Conservation (phyloP, 495 filamentous ascomycete species). For the Aspergillus bertholletiae region DNA sequence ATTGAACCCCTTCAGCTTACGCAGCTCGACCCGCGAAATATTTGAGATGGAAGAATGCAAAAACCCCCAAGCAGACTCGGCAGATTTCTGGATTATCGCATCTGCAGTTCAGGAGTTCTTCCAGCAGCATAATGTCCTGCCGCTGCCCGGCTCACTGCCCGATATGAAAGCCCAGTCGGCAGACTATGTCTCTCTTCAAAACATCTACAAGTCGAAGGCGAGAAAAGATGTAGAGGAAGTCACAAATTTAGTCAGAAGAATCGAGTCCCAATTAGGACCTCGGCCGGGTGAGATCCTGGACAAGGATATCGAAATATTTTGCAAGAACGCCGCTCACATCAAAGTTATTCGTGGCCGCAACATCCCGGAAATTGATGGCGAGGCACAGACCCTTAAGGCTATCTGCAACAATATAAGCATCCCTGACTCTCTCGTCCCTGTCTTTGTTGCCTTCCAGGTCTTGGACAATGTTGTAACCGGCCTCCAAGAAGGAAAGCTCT, state of each 20-base stretch:
- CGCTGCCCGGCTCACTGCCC: slow-evolving; percentile 81
- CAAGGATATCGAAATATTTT: slow-evolving; percentile 86
- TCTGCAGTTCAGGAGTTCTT: slow-evolving; percentile 76
- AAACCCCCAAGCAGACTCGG: slow-evolving; percentile 36
- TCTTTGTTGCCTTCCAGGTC: slow-evolving; percentile 73
- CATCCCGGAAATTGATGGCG: slow-evolving; percentile 43
- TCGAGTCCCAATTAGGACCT: slow-evolving; percentile 51
- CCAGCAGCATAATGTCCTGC: slow-evolving; percentile 63
- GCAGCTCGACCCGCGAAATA: slow-evolving; percentile 68
- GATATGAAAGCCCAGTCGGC: slow-evolving; percentile 97
- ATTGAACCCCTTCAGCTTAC: slow-evolving; percentile 62
- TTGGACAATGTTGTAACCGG: slow-evolving; percentile 50
- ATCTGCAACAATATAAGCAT: slow-evolving; percentile 32
- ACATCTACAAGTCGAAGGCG: slow-evolving; percentile 89
- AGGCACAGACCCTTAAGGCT: slow-evolving; percentile 27
- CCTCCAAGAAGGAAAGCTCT: slow-evolving; percentile 27
- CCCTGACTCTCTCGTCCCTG: slow-evolving; percentile 63
- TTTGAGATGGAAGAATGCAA: slow-evolving; percentile 64
- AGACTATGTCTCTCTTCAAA: slow-evolving; percentile 89
- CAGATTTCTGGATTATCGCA: slow-evolving; percentile 86
- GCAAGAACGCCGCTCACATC: slow-evolving; percentile 92
- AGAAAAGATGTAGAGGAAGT: slow-evolving; percentile 78
- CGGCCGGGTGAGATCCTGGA: slow-evolving; percentile 52
- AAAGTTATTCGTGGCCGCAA: slow-evolving; percentile 71
- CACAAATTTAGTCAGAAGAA: slow-evolving; percentile 57